Evolutionary conservation across 2,329 filamentous ascomycete species (phyloP).

Genomic region (Arthroderma sp.): DNA sequence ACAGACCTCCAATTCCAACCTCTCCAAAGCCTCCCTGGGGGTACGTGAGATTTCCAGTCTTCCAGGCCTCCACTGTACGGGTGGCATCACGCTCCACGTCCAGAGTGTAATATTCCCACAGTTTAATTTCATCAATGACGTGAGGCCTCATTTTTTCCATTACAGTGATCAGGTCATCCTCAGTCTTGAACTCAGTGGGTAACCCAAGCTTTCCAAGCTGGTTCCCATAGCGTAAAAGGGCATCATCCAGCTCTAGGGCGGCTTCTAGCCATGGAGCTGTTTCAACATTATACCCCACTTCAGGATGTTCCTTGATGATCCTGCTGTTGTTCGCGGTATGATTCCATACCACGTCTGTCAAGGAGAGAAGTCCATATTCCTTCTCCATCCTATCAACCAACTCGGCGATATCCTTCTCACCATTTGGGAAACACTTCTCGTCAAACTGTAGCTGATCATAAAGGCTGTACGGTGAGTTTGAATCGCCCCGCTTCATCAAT

Average conservation of each 20-base stretch:
- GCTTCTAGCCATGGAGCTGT: constrained; percentile 64
- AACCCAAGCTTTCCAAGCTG: constrained; percentile 55
- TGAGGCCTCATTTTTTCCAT: constrained; percentile 75
- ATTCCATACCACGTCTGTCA: constrained; percentile 96
- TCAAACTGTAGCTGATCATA: constrained; percentile 89
- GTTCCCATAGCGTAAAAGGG: constrained; percentile 52
- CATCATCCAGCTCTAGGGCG: constrained; percentile 62
- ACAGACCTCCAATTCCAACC: constrained; percentile 36
- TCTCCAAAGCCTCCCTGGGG: constrained; percentile 40
- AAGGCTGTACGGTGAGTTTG: constrained; percentile 94
- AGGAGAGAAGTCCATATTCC: constrained; percentile 67
- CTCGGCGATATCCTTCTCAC: constrained; percentile 65
- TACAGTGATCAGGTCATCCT: constrained; percentile 61
- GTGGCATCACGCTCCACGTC: constrained; percentile 62
- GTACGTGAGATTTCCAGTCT: constrained; percentile 42
- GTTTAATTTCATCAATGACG: constrained; percentile 60
- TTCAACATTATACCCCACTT: constrained; percentile 84
- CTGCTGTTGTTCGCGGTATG: constrained; percentile 92
- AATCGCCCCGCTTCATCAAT: constrained; percentile 71
- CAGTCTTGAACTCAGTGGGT: constrained; percentile 56
- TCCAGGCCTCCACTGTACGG: constrained; percentile 60
- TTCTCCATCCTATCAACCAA: constrained; percentile 72
- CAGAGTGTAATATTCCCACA: constrained; percentile 91
- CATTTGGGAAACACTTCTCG: constrained; percentile 63
- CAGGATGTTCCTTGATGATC: constrained; percentile 89